Conservation (phyloP, 1,284 basidiomycete genomes). For the Rhodofomes roseus region DNA sequence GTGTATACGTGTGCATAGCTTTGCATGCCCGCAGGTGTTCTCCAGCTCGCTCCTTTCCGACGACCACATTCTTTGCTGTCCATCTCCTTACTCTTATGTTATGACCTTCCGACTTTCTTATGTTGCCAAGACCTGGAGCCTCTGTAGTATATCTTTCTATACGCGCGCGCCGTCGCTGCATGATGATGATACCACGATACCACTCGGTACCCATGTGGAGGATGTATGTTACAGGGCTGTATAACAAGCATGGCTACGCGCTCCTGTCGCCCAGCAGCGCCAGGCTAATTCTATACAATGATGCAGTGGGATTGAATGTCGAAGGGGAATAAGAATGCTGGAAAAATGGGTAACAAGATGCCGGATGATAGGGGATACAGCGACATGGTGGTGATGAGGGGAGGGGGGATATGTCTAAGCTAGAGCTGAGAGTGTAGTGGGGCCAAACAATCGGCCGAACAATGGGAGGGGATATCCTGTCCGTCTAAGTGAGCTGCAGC, state of each 20-base stretch:
- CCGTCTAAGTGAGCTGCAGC: constrained; percentile 18
- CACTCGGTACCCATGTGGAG: background rate
- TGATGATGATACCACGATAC: constrained; percentile 9
- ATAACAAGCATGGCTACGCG: constrained; percentile 21
- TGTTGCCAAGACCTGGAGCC: background rate
- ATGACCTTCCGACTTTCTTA: constrained; percentile 2
- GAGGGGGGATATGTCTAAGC: constrained; percentile 5
- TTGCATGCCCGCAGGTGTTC: constrained; percentile 2
- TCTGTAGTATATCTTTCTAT: constrained; percentile 3
- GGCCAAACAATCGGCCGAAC: no score
- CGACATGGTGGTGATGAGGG: constrained; percentile 2
- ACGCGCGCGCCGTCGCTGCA: constrained; percentile 1
- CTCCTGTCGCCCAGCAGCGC: constrained; percentile 15
- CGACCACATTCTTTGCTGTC: constrained; percentile 5
- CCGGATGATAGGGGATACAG: constrained; percentile 2
- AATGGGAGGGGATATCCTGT: constrained; percentile 11
- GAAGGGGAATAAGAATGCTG: background rate
- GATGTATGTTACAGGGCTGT: constrained; percentile 25
- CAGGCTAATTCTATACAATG: constrained; percentile 20
- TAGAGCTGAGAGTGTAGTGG: constrained; percentile 1
- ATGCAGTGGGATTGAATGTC: background rate
- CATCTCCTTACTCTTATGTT: constrained; percentile 9
- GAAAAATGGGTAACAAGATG: constrained; percentile 1
- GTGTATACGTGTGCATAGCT: constrained; percentile 1
- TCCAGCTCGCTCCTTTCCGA: constrained; percentile 3